phyloP scores from a whole-genome alignment of 768 basidiomycete genomes.

The Pisolithus tinctorius region DNA sequence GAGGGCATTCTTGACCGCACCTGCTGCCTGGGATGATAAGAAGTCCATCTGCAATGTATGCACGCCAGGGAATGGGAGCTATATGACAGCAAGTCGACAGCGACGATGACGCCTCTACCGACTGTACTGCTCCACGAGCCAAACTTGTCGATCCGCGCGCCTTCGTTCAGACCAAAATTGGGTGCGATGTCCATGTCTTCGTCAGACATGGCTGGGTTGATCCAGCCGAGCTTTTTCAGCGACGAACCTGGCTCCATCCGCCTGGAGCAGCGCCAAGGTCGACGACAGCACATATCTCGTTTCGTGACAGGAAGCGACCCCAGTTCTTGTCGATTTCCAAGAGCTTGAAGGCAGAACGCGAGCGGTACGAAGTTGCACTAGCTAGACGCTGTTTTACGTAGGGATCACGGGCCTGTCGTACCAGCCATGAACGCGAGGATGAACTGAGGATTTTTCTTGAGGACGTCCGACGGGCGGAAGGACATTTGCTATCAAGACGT shows the following conservation, averaged over 20 bases:
- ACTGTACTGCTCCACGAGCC: constrained; percentile 20
- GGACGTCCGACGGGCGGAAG: constrained; percentile 31
- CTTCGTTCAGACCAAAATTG: not conserved
- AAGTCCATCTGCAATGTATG: constrained; percentile 75
- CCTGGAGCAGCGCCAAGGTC: constrained; percentile 93
- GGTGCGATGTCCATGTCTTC: not conserved
- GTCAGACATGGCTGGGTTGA: constrained; percentile 5
- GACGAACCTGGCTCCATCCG: constrained; percentile 90
- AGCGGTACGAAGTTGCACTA: constrained; percentile 51
- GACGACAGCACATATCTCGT: constrained; percentile 57
- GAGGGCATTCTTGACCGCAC: constrained; percentile 36
- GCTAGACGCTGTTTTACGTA: constrained; percentile 55
- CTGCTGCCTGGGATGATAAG: constrained; percentile 46
- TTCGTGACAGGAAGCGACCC: constrained; percentile 43
- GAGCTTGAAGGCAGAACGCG: constrained; percentile 90
- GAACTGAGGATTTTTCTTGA: constrained; percentile 26
- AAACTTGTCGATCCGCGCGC: not conserved
- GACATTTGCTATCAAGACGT: constrained; percentile 12
- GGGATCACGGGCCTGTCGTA: constrained; percentile 64
- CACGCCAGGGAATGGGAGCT: constrained; percentile 68
- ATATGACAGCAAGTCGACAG: constrained; percentile 79
- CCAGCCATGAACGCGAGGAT: constrained; percentile 57
- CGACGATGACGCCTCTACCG: constrained; percentile 46
- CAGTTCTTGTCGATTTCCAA: constrained; percentile 64
- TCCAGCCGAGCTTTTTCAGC: constrained; percentile 56